Percentiles rank a stretch among this genome's conserved stretches.
These are phyloP conservation scores for Manihot esculenta DNA, from an alignment of 441 rosid species.

Conservation along the genomic window DNA sequence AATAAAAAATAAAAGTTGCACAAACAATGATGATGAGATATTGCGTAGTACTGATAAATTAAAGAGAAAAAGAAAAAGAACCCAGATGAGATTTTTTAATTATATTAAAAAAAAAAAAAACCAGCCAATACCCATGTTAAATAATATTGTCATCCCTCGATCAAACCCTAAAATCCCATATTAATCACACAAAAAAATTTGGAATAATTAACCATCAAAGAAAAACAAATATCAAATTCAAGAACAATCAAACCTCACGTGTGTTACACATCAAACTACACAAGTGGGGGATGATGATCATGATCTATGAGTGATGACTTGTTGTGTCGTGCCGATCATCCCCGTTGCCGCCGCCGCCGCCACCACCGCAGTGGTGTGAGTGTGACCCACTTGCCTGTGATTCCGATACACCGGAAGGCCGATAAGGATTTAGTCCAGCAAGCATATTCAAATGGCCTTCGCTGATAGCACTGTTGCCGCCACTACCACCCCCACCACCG, in stretches of 20 bases:
- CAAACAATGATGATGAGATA: conserved; percentile 25
- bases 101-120: conserved; percentile 15
- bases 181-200: conserved; percentile 40
- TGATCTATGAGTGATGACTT: conserved; percentile 53
- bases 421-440: conserved; percentile 51
- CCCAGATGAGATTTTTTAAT: background rate
- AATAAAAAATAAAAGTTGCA: conserved; percentile 8
- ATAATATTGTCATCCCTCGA: conserved; percentile 25
- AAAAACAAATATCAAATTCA: conserved; percentile 38
- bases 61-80: background rate
- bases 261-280: conserved; percentile 61
- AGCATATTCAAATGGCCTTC: conserved; percentile 63
- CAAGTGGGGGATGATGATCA: conserved; percentile 30
- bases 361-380: conserved; percentile 36
- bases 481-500: conserved; percentile 8
- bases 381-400: conserved; percentile 63
- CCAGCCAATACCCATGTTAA: conserved; percentile 38
- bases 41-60: background rate
- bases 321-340: conserved; percentile 54
- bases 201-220: conserved; percentile 5
- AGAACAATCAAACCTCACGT: conserved; percentile 63
- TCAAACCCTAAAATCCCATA: conserved; percentile 45
- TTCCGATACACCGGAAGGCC: conserved; percentile 37
- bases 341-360: conserved; percentile 29
- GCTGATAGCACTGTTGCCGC: conserved; percentile 26